A percentile compares a stretch with the other conserved stretches of the same genome.
phyloP scores from a whole-genome alignment of 129 eudicot species.

The Pseudognaphalium luteoalbum region DNA sequence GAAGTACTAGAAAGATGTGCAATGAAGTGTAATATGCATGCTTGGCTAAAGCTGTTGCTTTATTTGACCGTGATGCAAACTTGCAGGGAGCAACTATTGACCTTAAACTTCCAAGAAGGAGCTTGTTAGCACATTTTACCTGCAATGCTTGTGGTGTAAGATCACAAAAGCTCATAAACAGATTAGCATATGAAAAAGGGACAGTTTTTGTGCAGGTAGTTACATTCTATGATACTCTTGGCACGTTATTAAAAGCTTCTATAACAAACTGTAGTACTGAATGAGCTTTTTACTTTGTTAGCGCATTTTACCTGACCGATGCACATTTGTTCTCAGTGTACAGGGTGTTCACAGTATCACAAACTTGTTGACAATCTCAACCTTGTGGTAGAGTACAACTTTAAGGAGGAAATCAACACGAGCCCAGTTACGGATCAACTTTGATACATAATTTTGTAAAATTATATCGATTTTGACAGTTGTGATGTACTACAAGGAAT shows the following conservation, averaged over 20 bases:
- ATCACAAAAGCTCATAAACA: constrained; percentile 72
- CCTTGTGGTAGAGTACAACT: constrained; percentile 84
- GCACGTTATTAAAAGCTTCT: background rate
- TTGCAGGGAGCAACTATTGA: constrained; percentile 68
- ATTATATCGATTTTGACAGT: constrained; percentile 5
- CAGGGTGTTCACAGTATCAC: constrained; percentile 84
- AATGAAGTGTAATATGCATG: background rate
- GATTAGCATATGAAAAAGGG: constrained; percentile 94
- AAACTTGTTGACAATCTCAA: constrained; percentile 85
- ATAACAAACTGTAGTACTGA: background rate
- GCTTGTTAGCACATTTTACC: constrained; percentile 74
- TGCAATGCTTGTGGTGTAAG: constrained; percentile 83
- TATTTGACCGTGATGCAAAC: constrained; percentile 4
- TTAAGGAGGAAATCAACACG: constrained; percentile 48
- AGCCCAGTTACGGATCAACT: constrained; percentile 33
- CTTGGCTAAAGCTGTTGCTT: constrained; percentile 5
- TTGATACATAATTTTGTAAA: constrained; percentile 8
- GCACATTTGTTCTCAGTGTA: constrained; percentile 43
- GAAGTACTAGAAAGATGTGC: background rate
- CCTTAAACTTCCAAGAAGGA: constrained; percentile 86
- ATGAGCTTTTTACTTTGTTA: too few relatives aligned
- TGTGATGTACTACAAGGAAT: background rate
- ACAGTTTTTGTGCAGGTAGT: constrained; percentile 84
- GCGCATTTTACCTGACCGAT: background rate
- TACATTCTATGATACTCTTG: background rate